Conservation (phyloP, 257 asterid genomes). For the Dorcoceras hygrometricum region DNA sequence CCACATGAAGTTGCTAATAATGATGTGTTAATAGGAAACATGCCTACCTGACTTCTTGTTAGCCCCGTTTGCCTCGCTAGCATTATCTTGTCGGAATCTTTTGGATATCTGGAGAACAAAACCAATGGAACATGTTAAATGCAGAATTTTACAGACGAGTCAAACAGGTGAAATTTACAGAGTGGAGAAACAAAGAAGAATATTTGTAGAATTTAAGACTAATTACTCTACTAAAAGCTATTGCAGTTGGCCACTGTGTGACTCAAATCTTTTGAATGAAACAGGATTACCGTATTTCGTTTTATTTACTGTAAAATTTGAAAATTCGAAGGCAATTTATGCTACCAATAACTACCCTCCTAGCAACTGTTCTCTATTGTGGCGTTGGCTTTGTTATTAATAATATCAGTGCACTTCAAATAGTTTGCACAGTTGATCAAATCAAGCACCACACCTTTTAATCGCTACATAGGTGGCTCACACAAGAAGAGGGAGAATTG, state of each 20-base stretch:
- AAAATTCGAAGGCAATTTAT: too few species aligned
- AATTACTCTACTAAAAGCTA: neutral
- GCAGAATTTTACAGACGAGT: neutral
- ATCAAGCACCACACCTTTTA: neutral
- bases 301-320: too few species aligned
- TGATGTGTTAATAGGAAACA: neutral
- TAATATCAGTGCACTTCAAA: neutral
- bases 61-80: slow-evolving; percentile 51
- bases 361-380: too few species aligned
- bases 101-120: slow-evolving; percentile 36
- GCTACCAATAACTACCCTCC: too few species aligned
- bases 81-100: slow-evolving; percentile 50
- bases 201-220: neutral
- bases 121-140: slow-evolving; percentile 4
- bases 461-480: neutral
- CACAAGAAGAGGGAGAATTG: neutral
- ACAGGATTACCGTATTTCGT: too few species aligned
- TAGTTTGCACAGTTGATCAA: neutral
- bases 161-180: neutral
- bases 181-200: neutral
- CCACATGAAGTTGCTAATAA: neutral
- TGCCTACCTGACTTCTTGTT: slow-evolving; percentile 45
- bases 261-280: too few species aligned
- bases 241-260: neutral
- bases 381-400: too few species aligned